These are phyloP conservation scores for Amylostereum chailletii DNA, from an alignment of 1,284 basidiomycete genomes.

Conservation along the genomic window DNA sequence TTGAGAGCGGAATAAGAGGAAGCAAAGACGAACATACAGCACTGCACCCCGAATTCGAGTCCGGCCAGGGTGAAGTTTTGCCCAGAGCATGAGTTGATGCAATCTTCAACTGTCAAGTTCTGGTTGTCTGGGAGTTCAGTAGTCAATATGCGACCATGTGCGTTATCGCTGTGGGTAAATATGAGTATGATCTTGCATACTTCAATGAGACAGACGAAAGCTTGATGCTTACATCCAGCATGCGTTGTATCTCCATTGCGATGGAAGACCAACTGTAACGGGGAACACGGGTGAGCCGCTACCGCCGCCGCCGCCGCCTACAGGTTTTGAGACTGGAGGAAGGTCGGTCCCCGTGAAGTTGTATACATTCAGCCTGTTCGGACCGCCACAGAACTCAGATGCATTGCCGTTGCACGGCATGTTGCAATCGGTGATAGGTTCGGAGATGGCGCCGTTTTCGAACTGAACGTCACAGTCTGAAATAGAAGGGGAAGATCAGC, in stretches of 20 bases:
- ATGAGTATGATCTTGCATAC: not conserved
- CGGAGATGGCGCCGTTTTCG: slow-evolving; percentile 34
- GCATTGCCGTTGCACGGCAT: slow-evolving; percentile 58
- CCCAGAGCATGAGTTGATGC: slow-evolving; percentile 24
- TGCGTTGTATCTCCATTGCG: slow-evolving; percentile 37
- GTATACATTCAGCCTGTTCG: slow-evolving; percentile 39
- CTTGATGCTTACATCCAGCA: slow-evolving; percentile 47
- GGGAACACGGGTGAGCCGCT: slow-evolving; percentile 28
- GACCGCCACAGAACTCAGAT: slow-evolving; percentile 60
- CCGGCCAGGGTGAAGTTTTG: slow-evolving; percentile 30
- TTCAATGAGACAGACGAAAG: too few species aligned
- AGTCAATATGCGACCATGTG: slow-evolving; percentile 26
- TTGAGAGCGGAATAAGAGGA: not conserved
- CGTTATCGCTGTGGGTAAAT: slow-evolving; percentile 24
- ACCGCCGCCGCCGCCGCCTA: slow-evolving; percentile 23
- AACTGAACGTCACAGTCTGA: slow-evolving; percentile 48
- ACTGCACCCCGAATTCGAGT: slow-evolving; percentile 44
- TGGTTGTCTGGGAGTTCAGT: slow-evolving; percentile 24
- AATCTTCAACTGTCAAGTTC: slow-evolving; percentile 29
- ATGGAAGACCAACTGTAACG: slow-evolving; percentile 40
- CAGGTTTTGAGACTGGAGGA: slow-evolving; percentile 28
- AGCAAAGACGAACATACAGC: slow-evolving; percentile 36
- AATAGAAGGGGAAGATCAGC: slow-evolving; percentile 2
- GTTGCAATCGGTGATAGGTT: slow-evolving; percentile 40
- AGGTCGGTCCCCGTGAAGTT: slow-evolving; percentile 55